These are phyloP conservation scores for Chlamydomonas eustigma DNA, from an alignment of 139 green algal species.

Conservation along the genomic window DNA sequence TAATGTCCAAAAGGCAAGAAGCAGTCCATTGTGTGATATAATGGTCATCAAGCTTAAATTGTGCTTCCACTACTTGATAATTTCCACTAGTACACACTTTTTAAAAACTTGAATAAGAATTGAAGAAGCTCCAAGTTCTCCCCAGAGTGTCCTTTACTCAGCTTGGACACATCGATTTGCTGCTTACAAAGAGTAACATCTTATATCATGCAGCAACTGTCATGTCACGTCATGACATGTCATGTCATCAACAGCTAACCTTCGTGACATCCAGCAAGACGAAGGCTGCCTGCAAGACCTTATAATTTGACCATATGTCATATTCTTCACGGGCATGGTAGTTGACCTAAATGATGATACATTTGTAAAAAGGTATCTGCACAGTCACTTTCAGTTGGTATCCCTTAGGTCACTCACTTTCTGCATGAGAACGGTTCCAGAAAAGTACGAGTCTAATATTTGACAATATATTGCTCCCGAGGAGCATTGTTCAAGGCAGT, in stretches of 20 bases:
- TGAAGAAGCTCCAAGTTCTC: slow-evolving; percentile 15
- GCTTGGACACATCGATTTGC: background rate
- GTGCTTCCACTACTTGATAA: no score
- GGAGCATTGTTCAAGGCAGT: background rate
- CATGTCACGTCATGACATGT: no score
- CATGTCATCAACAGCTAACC: no score
- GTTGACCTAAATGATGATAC: no score
- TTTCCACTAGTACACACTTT: slow-evolving; percentile 10
- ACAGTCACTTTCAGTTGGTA: no score
- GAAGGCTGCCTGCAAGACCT: slow-evolving; percentile 51
- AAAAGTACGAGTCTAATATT: background rate
- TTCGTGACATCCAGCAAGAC: slow-evolving; percentile 34
- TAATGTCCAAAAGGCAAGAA: no score
- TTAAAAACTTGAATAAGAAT: slow-evolving; percentile 10
- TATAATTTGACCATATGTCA: slow-evolving; percentile 59
- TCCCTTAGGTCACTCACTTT: no score
- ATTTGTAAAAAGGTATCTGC: no score
- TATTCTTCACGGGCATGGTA: slow-evolving; percentile 50
- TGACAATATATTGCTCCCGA: background rate
- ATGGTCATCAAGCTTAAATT: no score
- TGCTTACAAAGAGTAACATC: background rate
- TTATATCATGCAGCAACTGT: no score
- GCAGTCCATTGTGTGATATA: no score
- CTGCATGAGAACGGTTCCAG: background rate
- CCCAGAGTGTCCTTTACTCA: slow-evolving; percentile 1